Conservation (phyloP, 768 basidiomycete genomes). For the Mycena alexandri region DNA sequence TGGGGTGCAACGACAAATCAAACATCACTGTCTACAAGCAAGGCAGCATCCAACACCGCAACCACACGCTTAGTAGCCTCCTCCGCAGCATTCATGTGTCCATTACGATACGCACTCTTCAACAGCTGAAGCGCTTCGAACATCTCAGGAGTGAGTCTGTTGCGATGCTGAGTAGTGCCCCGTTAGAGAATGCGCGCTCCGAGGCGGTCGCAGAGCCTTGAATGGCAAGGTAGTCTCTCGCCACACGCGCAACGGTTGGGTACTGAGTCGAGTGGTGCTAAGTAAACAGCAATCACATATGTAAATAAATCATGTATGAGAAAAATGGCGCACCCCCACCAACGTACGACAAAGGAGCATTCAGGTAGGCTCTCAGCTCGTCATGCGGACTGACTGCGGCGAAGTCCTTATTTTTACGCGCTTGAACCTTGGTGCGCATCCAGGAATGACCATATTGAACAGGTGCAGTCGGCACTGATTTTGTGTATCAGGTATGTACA, state of each 20-base stretch:
- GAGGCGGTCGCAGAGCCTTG: constrained; percentile 40
- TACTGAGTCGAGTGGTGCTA: constrained; percentile 41
- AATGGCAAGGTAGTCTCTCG: constrained; percentile 45
- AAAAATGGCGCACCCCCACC: constrained; percentile 40
- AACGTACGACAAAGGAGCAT: constrained; percentile 21
- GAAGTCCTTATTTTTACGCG: constrained; percentile 5
- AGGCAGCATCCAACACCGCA: no score
- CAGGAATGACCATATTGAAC: constrained; percentile 9
- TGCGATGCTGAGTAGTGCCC: no score
- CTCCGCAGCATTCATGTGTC: no score
- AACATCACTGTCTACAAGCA: no score
- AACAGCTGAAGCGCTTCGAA: no score
- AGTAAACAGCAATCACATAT: no score
- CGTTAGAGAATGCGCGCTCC: no score
- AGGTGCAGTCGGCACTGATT: neutral
- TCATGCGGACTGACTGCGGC: neutral
- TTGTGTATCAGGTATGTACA: no score
- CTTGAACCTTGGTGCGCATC: constrained; percentile 2
- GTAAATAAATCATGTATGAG: neutral
- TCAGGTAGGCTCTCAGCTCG: constrained; percentile 3
- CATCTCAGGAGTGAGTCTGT: no score
- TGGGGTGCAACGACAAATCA: no score
- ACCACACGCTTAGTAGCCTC: no score
- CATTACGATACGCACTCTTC: no score
- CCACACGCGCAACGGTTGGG: constrained; percentile 41